Base-by-base conservation (phyloP, 1,284 basidiomycete species). In the Malassezia yamatoensis region DNA sequence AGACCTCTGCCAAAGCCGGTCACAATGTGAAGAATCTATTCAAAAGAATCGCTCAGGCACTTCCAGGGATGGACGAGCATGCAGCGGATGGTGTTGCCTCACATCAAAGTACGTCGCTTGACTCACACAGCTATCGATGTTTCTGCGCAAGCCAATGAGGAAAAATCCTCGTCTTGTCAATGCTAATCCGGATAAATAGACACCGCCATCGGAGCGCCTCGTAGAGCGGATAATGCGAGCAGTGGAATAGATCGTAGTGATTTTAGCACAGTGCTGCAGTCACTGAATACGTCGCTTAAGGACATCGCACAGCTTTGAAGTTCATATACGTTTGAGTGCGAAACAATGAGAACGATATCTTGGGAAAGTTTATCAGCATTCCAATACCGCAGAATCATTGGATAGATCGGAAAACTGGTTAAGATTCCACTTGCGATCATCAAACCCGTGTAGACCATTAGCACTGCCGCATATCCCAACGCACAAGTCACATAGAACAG, bases 11-110 rank as follows among this genome's bases (percentile, higher is more conserved):
- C 35, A 99, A 99, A 76, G 94, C 94, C 3, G 94, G 94, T 2
- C 93, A 98, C 77, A 99, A 99, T 66, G 94, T 99, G 64, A 99
- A 98, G 80, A 87, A 87, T 61, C 78, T 99, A 60, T 99, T 99
- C 82, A 89, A 96, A 80, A 98, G 96, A 81, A 98, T 99, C 66
- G 94, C 94, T 0, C 86, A 96, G 84, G 90, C 90, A 3, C 78
- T 99, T 54, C 94, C 94, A 7, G 94, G 94, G 10, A 91, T 91
- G 83, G 88, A 93, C 72, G 55, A 58, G 47, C 86, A 85, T 69
- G 87, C 88, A 34, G 76, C 76, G 6, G 75, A 80, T 18, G 84
- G 86, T 53, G 76, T 81, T 35, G 81, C 54, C 29, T 16, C 49
- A 15, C 75, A 75, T 49, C 70, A 75, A 60, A 76, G 73, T 76